phyloP scores from a whole-genome alignment of 2,329 filamentous ascomycete genomes.

The Aspergillus fumigatus region DNA sequence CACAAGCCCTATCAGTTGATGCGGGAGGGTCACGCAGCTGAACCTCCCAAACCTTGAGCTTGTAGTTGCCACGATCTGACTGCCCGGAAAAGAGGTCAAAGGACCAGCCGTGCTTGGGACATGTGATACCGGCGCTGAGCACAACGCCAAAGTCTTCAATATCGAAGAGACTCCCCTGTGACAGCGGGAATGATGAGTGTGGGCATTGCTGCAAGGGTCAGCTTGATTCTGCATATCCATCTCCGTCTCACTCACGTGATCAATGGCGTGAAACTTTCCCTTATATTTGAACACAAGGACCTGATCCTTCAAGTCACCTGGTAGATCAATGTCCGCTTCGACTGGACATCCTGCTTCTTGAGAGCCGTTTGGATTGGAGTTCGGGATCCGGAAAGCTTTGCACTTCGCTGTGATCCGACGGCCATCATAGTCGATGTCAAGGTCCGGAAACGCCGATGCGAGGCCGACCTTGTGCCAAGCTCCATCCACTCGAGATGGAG shows the following conservation, averaged over 20 bases:
- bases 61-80: slow-evolving; percentile 59
- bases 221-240: neutral
- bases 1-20: neutral
- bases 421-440: slow-evolving; percentile 46
- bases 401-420: slow-evolving; percentile 50
- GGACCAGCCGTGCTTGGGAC: slow-evolving; percentile 67
- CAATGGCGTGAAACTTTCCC: slow-evolving; percentile 61
- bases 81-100: slow-evolving; percentile 64
- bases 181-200: slow-evolving; percentile 63
- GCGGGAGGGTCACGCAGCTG: slow-evolving; percentile 43
- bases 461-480: slow-evolving; percentile 55
- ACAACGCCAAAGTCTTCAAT: slow-evolving; percentile 65
- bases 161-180: slow-evolving; percentile 59
- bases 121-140: slow-evolving; percentile 53
- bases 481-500: slow-evolving; percentile 18
- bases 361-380: slow-evolving; percentile 25
- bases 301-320: slow-evolving; percentile 50
- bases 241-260: slow-evolving; percentile 50
- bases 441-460: slow-evolving; percentile 53
- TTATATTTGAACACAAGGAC: slow-evolving; percentile 63
- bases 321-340: slow-evolving; percentile 30
- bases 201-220: slow-evolving; percentile 54
- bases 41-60: slow-evolving; percentile 60
- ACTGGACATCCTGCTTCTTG: slow-evolving; percentile 20
- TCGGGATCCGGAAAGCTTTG: slow-evolving; percentile 53